These are phyloP conservation scores for Tulasnella sp. DNA, from an alignment of 768 basidiomycete genomes.

Conservation along the genomic window DNA sequence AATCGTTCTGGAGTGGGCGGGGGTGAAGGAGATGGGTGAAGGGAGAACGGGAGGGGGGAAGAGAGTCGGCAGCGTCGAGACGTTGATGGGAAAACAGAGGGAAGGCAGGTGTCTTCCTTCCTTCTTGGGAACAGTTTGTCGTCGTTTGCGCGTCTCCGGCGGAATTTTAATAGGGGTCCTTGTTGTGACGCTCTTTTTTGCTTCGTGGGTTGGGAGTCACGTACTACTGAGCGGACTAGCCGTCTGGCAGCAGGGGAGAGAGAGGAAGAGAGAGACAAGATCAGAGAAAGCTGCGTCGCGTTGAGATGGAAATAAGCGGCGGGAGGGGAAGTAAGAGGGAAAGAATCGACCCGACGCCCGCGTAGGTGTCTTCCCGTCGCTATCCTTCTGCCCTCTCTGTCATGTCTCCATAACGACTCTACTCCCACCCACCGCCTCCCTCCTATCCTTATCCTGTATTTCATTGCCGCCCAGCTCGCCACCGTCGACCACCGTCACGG, in stretches of 20 bases:
- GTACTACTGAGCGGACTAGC: conserved; percentile 9
- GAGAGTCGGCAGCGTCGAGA: conserved; percentile 6
- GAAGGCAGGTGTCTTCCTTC: not conserved
- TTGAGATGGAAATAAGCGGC: not conserved
- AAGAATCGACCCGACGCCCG: conserved; percentile 1
- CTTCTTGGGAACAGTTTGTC: not conserved
- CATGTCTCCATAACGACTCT: conserved; percentile 10
- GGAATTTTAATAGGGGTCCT: not conserved
- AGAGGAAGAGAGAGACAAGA: not conserved
- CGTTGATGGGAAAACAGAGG: conserved; percentile 19
- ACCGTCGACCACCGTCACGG: not conserved
- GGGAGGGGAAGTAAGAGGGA: not conserved
- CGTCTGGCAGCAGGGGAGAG: not conserved
- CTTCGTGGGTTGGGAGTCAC: not conserved
- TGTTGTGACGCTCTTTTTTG: not conserved
- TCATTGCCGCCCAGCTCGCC: not conserved
- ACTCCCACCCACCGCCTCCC: not conserved
- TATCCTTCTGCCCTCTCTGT: not conserved
- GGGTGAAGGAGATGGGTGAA: not conserved
- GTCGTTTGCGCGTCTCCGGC: not conserved
- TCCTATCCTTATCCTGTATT: not conserved
- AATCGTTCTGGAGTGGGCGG: not conserved
- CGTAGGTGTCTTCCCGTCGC: not conserved
- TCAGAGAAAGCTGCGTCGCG: too few relatives aligned
- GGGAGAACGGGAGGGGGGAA: not conserved